Percentiles rank a stretch among this genome's conserved stretches.
Conservation (phyloP, 2,329 filamentous ascomycete species). For the Aspergillus unguis region DNA sequence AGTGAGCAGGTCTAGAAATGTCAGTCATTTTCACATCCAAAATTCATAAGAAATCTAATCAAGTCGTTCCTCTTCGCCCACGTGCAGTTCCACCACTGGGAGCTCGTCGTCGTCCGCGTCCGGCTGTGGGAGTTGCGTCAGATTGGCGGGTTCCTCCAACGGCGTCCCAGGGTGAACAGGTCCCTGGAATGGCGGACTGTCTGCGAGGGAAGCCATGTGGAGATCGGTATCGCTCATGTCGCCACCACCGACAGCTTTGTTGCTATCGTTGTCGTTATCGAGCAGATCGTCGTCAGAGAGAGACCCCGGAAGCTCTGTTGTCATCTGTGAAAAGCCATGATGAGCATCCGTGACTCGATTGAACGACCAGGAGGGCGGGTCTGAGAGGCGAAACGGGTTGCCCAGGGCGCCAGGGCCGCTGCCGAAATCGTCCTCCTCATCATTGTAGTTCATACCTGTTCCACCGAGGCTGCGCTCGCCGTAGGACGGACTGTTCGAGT, state of each 20-base stretch:
- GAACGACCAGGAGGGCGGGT: constrained; percentile 39
- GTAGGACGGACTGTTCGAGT: constrained; percentile 25
- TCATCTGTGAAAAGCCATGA: constrained; percentile 30
- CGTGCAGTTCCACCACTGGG: constrained; percentile 42
- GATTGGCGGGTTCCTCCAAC: constrained; percentile 24
- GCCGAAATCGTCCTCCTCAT: constrained; percentile 30
- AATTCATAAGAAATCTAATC: constrained; percentile 14
- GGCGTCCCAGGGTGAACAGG: constrained; percentile 20
- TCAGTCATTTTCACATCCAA: constrained; percentile 18
- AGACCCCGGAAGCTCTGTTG: constrained; percentile 23
- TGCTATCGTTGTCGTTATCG: constrained; percentile 41
- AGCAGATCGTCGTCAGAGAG: constrained; percentile 33
- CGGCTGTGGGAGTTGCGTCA: constrained; percentile 33
- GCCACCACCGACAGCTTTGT: constrained; percentile 38
- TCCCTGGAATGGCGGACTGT: constrained; percentile 23
- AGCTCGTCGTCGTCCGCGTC: constrained; percentile 34
- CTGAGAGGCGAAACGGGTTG: constrained; percentile 24
- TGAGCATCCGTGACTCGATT: constrained; percentile 28
- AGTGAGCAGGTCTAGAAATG: constrained; percentile 12
- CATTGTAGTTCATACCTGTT: constrained; percentile 29
- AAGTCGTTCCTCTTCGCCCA: constrained; percentile 34
- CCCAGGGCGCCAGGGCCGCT: constrained; percentile 19
- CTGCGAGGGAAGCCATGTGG: constrained; percentile 28
- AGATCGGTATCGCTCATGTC: constrained; percentile 34
- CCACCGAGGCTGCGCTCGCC: constrained; percentile 24